These are phyloP conservation scores for Arthrobotrys pseudoclavata DNA, from an alignment of 2,329 filamentous ascomycete species.

Conservation along the genomic window DNA sequence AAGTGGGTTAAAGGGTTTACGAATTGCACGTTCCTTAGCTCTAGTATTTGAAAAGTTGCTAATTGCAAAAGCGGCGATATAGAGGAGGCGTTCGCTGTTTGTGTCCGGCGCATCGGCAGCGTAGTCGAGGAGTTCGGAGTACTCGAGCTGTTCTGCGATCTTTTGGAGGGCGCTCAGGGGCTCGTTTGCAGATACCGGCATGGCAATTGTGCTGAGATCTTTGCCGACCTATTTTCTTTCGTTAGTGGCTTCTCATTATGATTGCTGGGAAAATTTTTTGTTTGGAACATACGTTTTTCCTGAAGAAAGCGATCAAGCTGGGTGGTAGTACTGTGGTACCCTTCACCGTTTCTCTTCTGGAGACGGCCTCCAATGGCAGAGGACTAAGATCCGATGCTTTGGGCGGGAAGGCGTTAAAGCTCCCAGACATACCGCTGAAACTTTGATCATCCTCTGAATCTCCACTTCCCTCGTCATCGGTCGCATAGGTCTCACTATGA, in stretches of 20 bases:
- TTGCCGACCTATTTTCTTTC: slow-evolving; percentile 73
- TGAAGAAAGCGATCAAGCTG: slow-evolving; percentile 90
- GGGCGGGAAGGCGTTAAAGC: slow-evolving; percentile 71
- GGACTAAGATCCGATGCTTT: slow-evolving; percentile 72
- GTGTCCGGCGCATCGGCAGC: slow-evolving; percentile 73
- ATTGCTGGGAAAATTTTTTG: neutral
- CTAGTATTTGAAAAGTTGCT: slow-evolving; percentile 85
- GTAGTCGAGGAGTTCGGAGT: slow-evolving; percentile 84
- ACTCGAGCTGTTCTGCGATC: slow-evolving; percentile 90
- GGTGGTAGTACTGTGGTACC: slow-evolving; percentile 84
- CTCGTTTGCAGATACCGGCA: slow-evolving; percentile 97
- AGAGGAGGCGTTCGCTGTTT: slow-evolving; percentile 80
- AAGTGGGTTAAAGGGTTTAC: slow-evolving; percentile 97
- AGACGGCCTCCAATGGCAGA: slow-evolving; percentile 77
- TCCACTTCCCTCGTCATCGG: slow-evolving; percentile 72
- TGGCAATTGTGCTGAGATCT: slow-evolving; percentile 94
- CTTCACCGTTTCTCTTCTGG: slow-evolving; percentile 78
- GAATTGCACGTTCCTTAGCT: slow-evolving; percentile 88
- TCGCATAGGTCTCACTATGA: slow-evolving; percentile 75
- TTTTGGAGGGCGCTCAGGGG: slow-evolving; percentile 89
- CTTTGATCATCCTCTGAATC: slow-evolving; percentile 73
- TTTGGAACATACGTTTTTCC: slow-evolving; percentile 82
- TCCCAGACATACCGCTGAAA: slow-evolving; percentile 67
- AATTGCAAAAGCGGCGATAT: slow-evolving; percentile 90
- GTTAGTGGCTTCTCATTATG: neutral